Conservation (phyloP, 1,284 basidiomycete genomes). For the Blastosporella zonata region DNA sequence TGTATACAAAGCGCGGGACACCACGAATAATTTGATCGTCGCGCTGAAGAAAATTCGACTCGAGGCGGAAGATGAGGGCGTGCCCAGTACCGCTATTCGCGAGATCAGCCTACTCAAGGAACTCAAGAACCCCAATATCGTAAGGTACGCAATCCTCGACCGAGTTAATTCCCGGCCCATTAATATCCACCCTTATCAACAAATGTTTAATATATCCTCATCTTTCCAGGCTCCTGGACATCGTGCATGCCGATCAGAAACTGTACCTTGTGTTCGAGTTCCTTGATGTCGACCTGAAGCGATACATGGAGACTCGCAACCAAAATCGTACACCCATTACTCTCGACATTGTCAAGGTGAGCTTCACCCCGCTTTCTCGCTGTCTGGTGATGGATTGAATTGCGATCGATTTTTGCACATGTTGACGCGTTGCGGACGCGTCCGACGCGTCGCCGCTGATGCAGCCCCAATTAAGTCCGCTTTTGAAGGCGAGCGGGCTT, state of each 20-base stretch:
- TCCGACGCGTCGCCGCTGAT: slow-evolving; percentile 8
- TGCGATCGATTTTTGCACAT: background rate
- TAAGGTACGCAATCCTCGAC: slow-evolving; percentile 54
- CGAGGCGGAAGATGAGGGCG: slow-evolving; percentile 97
- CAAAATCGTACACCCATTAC: slow-evolving; percentile 67
- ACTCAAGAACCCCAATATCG: slow-evolving; percentile 93
- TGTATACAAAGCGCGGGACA: slow-evolving; percentile 89
- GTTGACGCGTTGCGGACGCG: slow-evolving; percentile 17
- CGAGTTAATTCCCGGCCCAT: background rate
- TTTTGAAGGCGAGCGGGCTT: background rate
- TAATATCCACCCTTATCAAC: slow-evolving; percentile 1
- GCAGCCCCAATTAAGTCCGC: background rate
- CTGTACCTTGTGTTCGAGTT: slow-evolving; percentile 98
- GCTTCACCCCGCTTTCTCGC: slow-evolving; percentile 16
- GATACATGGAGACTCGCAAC: slow-evolving; percentile 91
- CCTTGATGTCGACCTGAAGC: slow-evolving; percentile 91
- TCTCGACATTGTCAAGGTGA: slow-evolving; percentile 84
- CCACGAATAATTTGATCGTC: slow-evolving; percentile 74
- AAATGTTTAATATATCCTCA: background rate
- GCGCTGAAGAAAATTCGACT: slow-evolving; percentile 98
- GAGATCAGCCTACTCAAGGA: slow-evolving; percentile 98
- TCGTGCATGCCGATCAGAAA: slow-evolving; percentile 96
- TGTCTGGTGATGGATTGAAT: background rate
- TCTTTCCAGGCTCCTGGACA: slow-evolving; percentile 79
- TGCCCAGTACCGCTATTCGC: slow-evolving; percentile 95